Evolutionary conservation across 2,329 filamentous ascomycete species (phyloP).

Genomic region (Colletotrichum gloeosporioides): DNA sequence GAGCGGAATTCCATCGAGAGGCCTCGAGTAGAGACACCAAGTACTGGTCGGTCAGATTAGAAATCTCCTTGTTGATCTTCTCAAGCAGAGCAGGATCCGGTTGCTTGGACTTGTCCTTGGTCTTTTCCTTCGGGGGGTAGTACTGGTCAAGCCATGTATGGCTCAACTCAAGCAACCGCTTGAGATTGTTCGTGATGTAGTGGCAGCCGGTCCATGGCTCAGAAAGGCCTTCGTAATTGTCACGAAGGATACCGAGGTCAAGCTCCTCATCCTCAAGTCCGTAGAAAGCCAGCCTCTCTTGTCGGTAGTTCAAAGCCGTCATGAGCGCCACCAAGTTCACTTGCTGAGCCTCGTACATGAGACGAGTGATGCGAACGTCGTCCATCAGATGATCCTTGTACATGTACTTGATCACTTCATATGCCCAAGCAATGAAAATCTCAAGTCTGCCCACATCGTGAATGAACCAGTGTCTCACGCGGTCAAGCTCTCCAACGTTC

Average conservation of each 20-base stretch:
- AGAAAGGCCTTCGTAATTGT: conserved; percentile 72
- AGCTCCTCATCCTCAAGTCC: conserved; percentile 73
- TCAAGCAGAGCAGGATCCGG: conserved; percentile 47
- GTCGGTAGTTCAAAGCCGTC: conserved; percentile 73
- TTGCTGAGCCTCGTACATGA: conserved; percentile 71
- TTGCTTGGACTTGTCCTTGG: conserved; percentile 32
- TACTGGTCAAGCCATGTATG: conserved; percentile 60
- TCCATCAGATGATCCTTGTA: conserved; percentile 67
- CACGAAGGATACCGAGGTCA: conserved; percentile 66
- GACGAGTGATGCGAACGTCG: conserved; percentile 56
- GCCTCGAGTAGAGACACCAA: conserved; percentile 60
- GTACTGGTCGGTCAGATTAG: conserved; percentile 59
- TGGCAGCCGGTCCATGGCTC: conserved; percentile 85
- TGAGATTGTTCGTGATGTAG: conserved; percentile 65
- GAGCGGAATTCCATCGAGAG: conserved; percentile 53
- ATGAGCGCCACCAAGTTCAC: conserved; percentile 73
- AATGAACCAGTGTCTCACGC: conserved; percentile 86
- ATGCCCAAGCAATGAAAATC: conserved; percentile 79
- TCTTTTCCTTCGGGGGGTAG: conserved; percentile 35
- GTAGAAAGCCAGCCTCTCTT: conserved; percentile 72
- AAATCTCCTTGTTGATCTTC: conserved; percentile 53
- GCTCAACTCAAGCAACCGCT: conserved; percentile 64
- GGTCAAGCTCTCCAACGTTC: conserved; percentile 75
- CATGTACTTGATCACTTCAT: conserved; percentile 75
- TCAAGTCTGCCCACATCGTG: conserved; percentile 76